Percentiles rank a stretch among this genome's conserved stretches.
Conservation (phyloP, 805 yeast species). For the Starmerella gropengiesseri region DNA sequence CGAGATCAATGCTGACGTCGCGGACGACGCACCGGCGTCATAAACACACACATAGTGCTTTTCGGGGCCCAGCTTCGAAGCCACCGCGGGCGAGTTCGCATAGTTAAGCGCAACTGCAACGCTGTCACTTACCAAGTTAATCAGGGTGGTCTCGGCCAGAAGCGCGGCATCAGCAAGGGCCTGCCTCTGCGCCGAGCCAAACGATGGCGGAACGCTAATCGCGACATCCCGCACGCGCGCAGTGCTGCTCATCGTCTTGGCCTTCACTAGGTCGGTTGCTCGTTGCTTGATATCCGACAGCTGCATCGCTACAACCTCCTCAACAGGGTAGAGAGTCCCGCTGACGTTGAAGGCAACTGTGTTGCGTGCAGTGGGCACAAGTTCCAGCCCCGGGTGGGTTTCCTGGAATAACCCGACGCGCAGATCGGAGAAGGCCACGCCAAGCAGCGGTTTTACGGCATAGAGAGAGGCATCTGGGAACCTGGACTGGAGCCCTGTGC, state of each 20-base stretch:
- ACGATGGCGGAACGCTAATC: constrained; percentile 67
- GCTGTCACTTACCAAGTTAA: constrained; percentile 77
- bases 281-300: constrained; percentile 53
- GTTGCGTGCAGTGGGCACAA: constrained; percentile 36
- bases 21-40: constrained; percentile 90
- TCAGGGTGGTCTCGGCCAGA: constrained; percentile 53
- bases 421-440: constrained; percentile 38
- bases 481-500: constrained; percentile 56
- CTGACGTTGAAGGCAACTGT: constrained; percentile 49
- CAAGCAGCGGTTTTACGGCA: constrained; percentile 61
- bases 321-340: constrained; percentile 44
- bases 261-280: constrained; percentile 51
- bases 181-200: constrained; percentile 50
- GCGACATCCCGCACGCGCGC: constrained; percentile 49
- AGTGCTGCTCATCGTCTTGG: constrained; percentile 36
- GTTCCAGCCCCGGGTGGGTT: constrained; percentile 51
- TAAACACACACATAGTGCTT: constrained; percentile 59
- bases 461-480: constrained; percentile 61
- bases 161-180: constrained; percentile 64
- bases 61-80: constrained; percentile 32
- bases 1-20: constrained; percentile 67
- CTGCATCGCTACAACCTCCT: constrained; percentile 79
- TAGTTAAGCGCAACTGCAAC: constrained; percentile 81
- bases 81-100: constrained; percentile 41
- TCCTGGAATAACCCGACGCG: constrained; percentile 39